Evolutionary conservation across 345 rosid genomes (phyloP), one percentile per base, ranked within the genome.

Genomic region (Eutrema heterophyllum): DNA sequence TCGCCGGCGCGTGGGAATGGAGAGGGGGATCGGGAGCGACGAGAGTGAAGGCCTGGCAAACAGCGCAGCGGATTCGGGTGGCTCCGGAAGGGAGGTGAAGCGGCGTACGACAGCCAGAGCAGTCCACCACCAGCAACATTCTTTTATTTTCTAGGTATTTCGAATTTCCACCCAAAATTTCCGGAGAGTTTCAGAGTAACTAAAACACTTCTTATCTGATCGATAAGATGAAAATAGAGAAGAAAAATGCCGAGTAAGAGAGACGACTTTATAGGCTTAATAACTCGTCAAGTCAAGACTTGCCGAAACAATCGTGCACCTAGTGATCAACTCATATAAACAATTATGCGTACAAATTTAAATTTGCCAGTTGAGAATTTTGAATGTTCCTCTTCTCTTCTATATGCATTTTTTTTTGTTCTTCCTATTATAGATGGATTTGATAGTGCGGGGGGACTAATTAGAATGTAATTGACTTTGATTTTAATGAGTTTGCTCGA

Each of bases 31-130:
- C 82, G 5, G 84, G 88, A 50, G 87, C 88, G 32, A 93, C 44
- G 70, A 30, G 80, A 69, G 92, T 93, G 70, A 91, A 38, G 64
- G 91, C 86, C 21, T 53, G 85, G 81, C 98, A 93, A 80, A 93
- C 6, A 73, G 82, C 79, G 80, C 98, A 93, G 80, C 91, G 86
- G 61, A 93, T 91, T 21, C 87, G 83, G 45, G 52, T 52, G 45
- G 89, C 97, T 3, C 86, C 92, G 1, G 85, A 77, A 13, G 96
- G 96, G 1, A 86, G 90, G 75, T 84, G 91, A 38, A 89, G 78
- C 16, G 94, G 83, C 8, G 86, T 83, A 51, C 40, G 88, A 83
- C 97, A 91, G 62, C 76, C 75, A 0, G 97, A 89, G 74, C 98
- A 93, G 82, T 93, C 59, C 3, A 89, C 88, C 3, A n/a, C 88